Percentiles rank a stretch among this genome's conserved stretches.
Conservation (phyloP, 306 rosid genomes). For the Dalbergia cochinchinensis region DNA sequence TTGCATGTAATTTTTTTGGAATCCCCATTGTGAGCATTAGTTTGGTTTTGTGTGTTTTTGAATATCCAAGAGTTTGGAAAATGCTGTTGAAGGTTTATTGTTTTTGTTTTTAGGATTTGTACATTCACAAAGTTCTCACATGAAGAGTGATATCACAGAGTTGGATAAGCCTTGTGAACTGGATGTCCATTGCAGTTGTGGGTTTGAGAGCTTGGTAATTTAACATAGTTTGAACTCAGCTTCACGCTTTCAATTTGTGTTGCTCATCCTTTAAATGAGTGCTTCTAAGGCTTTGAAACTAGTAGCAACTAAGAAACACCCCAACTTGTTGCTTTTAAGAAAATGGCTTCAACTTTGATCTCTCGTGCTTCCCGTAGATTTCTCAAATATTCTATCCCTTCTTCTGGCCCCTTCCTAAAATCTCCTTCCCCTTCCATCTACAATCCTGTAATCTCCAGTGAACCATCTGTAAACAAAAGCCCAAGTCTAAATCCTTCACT, state of each 20-base stretch:
- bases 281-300: background rate
- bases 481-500: constrained; percentile 22
- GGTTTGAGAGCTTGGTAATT: background rate
- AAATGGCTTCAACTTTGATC: constrained; percentile 53
- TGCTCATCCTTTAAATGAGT: background rate
- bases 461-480: constrained; percentile 31
- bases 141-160: background rate
- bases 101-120: background rate
- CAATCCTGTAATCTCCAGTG: constrained; percentile 46
- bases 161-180: background rate
- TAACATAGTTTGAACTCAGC: background rate
- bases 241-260: background rate
- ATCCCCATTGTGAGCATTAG: background rate
- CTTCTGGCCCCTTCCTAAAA: constrained; percentile 18
- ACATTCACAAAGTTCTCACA: constrained; percentile 10
- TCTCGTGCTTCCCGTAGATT: constrained; percentile 53
- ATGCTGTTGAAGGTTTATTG: background rate
- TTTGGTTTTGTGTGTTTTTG: background rate
- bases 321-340: constrained; percentile 29
- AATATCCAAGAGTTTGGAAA: background rate
- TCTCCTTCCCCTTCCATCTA: constrained; percentile 28
- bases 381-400: constrained; percentile 46
- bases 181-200: background rate
- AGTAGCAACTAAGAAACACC: background rate
- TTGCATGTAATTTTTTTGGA: background rate